Evolutionary conservation across 352 stramenopile species (phyloP), one percentile per base, ranked within the genome.

Genomic region (Pythium utonaiense): DNA sequence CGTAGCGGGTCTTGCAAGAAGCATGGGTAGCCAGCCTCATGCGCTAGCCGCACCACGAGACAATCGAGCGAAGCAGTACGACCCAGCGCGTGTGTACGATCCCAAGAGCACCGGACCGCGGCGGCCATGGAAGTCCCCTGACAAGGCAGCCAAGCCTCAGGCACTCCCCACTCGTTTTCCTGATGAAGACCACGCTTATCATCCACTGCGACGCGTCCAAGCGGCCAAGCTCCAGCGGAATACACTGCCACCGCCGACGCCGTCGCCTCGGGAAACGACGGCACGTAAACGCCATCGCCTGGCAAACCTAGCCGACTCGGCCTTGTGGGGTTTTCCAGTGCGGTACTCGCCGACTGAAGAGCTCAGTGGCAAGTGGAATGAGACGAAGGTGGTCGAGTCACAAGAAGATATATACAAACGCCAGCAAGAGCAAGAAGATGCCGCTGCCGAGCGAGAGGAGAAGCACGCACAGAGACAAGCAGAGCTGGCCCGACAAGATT

Each of bases 301-400:
- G n/a, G 60, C 60, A 13, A 58, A 62, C 30, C 33, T 62, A 22
- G 36, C 47, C 10, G 53, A 67, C 33, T 64, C 58, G 27, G 34
- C 54, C 8, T 40, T 74, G 25, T 74, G 67, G 66, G 66, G 66
- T 0, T 73, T 73, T 45, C 42, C 59, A 14, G 62, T 74, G 3
- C 62, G 66, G 14, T 67, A 61, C 41, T 63, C 60, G 14, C 67
- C 67, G 1, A 22, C 62, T 28, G 4, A 59, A 54, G 67, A 74
- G 17, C 59, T 61, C 2, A 24, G 44, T 42, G 22, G 30, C 4
- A 17, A 57, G 22, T 47, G 50, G 40, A 28, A 62, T 17, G 1
- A 27, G 8, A 6, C 28, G 12, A 36, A 69, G 28, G 14, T 22
- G 17, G 17, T 57, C 1, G 27, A 59, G 12, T 54, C 33, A 9